phyloP scores from a whole-genome alignment of 1,284 basidiomycete species.

The Neolentinus lepideus region DNA sequence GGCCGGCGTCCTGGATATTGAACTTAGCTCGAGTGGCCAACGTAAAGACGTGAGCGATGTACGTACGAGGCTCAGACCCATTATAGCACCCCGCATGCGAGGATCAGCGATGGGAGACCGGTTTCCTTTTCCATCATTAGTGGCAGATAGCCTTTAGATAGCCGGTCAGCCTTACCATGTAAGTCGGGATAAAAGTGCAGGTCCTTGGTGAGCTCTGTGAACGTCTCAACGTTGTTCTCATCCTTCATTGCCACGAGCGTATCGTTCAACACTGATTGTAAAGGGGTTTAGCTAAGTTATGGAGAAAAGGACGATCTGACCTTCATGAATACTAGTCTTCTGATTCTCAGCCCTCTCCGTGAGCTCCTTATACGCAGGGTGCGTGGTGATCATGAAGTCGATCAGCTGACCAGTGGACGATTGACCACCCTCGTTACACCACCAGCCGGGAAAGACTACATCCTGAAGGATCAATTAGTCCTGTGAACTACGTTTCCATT shows the following conservation, averaged over 20 bases:
- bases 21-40: neutral
- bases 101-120: constrained; percentile 94
- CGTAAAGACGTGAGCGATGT: neutral
- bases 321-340: constrained; percentile 49
- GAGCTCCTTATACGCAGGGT: constrained; percentile 76
- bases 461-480: constrained; percentile 34
- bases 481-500: neutral
- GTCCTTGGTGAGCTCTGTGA: constrained; percentile 85
- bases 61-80: constrained; percentile 74
- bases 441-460: constrained; percentile 87
- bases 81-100: constrained; percentile 87
- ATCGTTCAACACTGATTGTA: constrained; percentile 61
- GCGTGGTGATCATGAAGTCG: constrained; percentile 92
- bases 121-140: constrained; percentile 56
- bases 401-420: constrained; percentile 98
- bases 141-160: neutral
- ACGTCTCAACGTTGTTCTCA: constrained; percentile 49
- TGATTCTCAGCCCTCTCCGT: constrained; percentile 47
- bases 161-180: constrained; percentile 43
- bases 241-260: constrained; percentile 63
- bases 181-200: constrained; percentile 94
- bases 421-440: constrained; percentile 99
- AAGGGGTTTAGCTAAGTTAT: constrained; percentile 9
- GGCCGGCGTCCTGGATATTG: constrained; percentile 53
- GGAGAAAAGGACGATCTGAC: constrained; percentile 26